Base-by-base conservation (phyloP, 768 basidiomycete genomes). In the Tubosaeta sp. region DNA sequence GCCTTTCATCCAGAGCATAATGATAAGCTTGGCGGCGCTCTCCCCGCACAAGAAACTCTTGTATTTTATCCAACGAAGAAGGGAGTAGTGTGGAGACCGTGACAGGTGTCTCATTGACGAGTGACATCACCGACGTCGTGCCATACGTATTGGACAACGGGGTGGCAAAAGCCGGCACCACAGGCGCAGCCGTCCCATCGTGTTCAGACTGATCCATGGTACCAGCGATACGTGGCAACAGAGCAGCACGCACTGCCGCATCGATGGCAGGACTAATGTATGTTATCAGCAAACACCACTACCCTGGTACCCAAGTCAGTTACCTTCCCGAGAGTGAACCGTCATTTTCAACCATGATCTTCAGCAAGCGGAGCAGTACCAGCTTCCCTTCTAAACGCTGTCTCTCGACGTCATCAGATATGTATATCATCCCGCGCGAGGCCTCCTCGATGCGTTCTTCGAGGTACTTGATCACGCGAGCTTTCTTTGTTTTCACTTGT, bases 261-360 rank as follows among this genome's bases (percentile, higher is more conserved):
- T 97, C 94, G 13, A 89, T 75, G 53, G 83, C 74, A 37, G 86
- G 71, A 47, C 85, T 76, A 76, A 46, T 41, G 14, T 12, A 19
- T n/a, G 47, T 37, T 43, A 29, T 69, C 33, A 69, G 67, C 17
- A 50, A 56, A 34, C 31, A 32, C 25, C 41, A 37, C 37, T 25
- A n/a, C 16, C 1, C 25, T 31, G n/a, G 35, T n/a, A 11, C 42
- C 22, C 19, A 43, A 33, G 25, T 19, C 9, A 16, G 14, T 64
- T 68, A 97, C 95, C 83, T 88, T 73, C 92, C 93, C 31, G 84
- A 82, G 17, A 97, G 70, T 48, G 82, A 82, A 1, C 97, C 95
- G 57, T 98, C 94, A 57, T 95, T 84, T 58, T 95, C 88, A 1
- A 97, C 78, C 80, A 98, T 79, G 8, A 88, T 72, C 63, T 78